A percentile compares a stretch with the other conserved stretches of the same genome.
Conservation (phyloP, 2,329 filamentous ascomycete genomes). For the Alternaria rosae region DNA sequence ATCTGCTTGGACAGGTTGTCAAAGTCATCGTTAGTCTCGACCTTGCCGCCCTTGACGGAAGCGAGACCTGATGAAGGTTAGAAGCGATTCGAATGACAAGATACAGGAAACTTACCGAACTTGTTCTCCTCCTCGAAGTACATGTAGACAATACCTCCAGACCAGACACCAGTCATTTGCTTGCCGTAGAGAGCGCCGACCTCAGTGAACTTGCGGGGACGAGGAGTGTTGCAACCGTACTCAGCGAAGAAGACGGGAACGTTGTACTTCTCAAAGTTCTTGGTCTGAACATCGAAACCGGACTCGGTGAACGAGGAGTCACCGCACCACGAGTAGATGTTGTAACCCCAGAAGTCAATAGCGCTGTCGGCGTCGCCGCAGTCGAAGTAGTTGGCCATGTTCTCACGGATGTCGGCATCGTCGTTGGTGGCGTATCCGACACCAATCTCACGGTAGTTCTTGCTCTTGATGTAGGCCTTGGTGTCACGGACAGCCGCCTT, state of each 20-base stretch:
- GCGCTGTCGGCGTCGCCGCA: conserved; percentile 70
- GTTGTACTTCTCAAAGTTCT: conserved; percentile 88
- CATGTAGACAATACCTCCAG: conserved; percentile 98
- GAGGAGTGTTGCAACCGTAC: conserved; percentile 87
- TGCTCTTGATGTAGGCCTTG: conserved; percentile 89
- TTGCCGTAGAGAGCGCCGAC: conserved; percentile 79
- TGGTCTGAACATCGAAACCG: conserved; percentile 80
- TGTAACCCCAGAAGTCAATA: conserved; percentile 99
- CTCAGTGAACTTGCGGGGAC: conserved; percentile 82
- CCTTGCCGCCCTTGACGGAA: conserved; percentile 62
- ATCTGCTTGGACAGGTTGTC: conserved; percentile 74
- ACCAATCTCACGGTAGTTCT: conserved; percentile 79
- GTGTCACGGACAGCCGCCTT: conserved; percentile 97
- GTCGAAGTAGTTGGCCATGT: conserved; percentile 93
- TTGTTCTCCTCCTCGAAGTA: conserved; percentile 93
- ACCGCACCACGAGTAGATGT: conserved; percentile 99
- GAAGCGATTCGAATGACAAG: background rate
- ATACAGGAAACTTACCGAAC: conserved; percentile 68
- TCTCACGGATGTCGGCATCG: conserved; percentile 79
- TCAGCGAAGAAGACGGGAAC: conserved; percentile 98
- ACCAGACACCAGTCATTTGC: conserved; percentile 87
- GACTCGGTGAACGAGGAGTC: conserved; percentile 78
- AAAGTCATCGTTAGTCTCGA: conserved; percentile 66
- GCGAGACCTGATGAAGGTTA: conserved; percentile 66
- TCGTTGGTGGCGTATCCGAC: conserved; percentile 98